Conservation (phyloP, 352 stramenopile genomes). For the Globisporangium perplexum region DNA sequence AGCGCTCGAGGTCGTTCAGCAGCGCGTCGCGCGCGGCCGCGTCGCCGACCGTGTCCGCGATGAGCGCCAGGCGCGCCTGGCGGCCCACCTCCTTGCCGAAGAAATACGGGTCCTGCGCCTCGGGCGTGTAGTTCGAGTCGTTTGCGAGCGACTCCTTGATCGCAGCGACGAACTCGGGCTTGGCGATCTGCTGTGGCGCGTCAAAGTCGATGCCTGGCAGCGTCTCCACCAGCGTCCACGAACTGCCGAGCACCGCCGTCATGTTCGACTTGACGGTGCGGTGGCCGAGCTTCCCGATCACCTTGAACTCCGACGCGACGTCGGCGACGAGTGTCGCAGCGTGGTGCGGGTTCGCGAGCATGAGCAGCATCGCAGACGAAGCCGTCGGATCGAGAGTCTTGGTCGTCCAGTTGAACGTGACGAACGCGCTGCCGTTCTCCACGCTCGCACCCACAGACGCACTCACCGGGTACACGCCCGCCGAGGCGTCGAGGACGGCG, state of each 20-base stretch:
- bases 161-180: slow-evolving; percentile 31
- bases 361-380: slow-evolving; percentile 32
- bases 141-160: slow-evolving; percentile 52
- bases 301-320: slow-evolving; percentile 24
- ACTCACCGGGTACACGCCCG: slow-evolving; percentile 44
- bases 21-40: slow-evolving; percentile 41
- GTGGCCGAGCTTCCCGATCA: slow-evolving; percentile 47
- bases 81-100: slow-evolving; percentile 85
- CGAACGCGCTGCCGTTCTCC: slow-evolving; percentile 17
- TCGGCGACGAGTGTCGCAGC: slow-evolving; percentile 30
- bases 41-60: slow-evolving; percentile 69
- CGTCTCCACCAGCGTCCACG: slow-evolving; percentile 58
- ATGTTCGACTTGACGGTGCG: slow-evolving; percentile 80
- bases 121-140: slow-evolving; percentile 63
- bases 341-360: slow-evolving; percentile 78
- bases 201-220: slow-evolving; percentile 51
- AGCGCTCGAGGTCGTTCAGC: slow-evolving; percentile 57
- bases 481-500: slow-evolving; percentile 39
- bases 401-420: slow-evolving; percentile 60
- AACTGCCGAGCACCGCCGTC: slow-evolving; percentile 56
- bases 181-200: slow-evolving; percentile 18
- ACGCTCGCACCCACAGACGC: slow-evolving; percentile 38
- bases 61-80: slow-evolving; percentile 71
- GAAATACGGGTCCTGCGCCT: slow-evolving; percentile 70
- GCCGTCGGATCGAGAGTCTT: slow-evolving; percentile 28